Conservation (phyloP, 2,329 filamentous ascomycete genomes). For the Calonectria ilicicola region DNA sequence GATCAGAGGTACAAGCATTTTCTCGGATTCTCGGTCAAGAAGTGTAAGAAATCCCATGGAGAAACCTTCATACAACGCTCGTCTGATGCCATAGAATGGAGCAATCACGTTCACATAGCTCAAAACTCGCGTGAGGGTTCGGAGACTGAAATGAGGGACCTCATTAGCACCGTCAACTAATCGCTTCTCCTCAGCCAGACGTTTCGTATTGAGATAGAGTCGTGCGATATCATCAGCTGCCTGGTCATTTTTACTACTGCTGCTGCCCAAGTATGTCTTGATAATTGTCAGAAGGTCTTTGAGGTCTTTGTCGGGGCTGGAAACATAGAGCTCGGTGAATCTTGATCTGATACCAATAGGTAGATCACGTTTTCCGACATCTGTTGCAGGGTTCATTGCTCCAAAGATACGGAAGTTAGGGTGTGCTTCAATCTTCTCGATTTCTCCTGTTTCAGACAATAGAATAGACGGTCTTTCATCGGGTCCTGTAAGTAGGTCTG, state of each 20-base stretch:
- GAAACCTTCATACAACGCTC: constrained; percentile 94
- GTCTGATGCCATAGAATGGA: constrained; percentile 83
- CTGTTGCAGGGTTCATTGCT: constrained; percentile 98
- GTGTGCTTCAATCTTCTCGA: constrained; percentile 90
- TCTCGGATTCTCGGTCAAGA: constrained; percentile 84
- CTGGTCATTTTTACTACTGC: constrained; percentile 77
- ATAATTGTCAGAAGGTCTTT: constrained; percentile 91
- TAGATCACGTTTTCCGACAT: constrained; percentile 95
- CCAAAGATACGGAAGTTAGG: constrained; percentile 96
- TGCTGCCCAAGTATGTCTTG: constrained; percentile 83
- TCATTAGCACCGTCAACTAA: constrained; percentile 96
- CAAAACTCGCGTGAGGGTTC: constrained; percentile 90
- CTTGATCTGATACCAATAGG: constrained; percentile 88
- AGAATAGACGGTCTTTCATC: constrained; percentile 83
- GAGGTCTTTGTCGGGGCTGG: constrained; percentile 86
- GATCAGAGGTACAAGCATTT: constrained; percentile 82
- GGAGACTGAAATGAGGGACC: constrained; percentile 95
- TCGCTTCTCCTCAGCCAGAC: constrained; percentile 81
- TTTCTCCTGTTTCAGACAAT: constrained; percentile 92
- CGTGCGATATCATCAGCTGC: constrained; percentile 84
- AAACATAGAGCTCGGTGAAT: constrained; percentile 96
- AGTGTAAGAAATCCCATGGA: constrained; percentile 98
- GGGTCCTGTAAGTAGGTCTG: constrained; percentile 84
- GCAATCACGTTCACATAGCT: constrained; percentile 89
- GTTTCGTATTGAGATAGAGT: constrained; percentile 90